Conservation (phyloP, 2,329 filamentous ascomycete species). For the Arthrinium phaeospermum region DNA sequence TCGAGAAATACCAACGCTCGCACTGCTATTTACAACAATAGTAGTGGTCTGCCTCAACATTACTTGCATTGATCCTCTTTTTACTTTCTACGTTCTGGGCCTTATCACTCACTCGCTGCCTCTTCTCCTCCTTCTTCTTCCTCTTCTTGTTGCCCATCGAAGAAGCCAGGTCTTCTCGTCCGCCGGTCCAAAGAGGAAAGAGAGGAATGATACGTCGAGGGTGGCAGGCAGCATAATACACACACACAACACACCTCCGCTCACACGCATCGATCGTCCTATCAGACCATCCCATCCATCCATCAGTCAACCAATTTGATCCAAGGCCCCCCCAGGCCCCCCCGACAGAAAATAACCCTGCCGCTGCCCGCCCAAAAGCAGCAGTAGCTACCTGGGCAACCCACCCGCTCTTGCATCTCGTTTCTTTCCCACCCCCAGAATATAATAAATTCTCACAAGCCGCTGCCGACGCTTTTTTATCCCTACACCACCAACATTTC, state of each 20-base stretch:
- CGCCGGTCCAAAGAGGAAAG: conserved; percentile 1
- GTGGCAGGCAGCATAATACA: conserved; percentile 7
- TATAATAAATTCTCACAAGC: conserved; percentile 19
- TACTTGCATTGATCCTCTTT: not conserved
- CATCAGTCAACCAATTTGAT: not conserved
- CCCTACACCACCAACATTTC: conserved; percentile 9
- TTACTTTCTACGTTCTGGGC: not conserved
- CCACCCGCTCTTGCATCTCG: conserved; percentile 20
- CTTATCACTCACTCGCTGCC: not conserved
- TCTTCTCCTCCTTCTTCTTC: not conserved
- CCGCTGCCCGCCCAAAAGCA: conserved; percentile 19
- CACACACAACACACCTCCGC: conserved; percentile 7
- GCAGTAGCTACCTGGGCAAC: conserved; percentile 18
- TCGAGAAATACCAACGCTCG: conserved; percentile 2
- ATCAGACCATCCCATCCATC: conserved; percentile 16
- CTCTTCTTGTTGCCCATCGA: not conserved
- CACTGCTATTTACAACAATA: not conserved
- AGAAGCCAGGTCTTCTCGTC: not conserved
- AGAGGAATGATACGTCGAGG: conserved; percentile 5
- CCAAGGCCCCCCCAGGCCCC: not conserved
- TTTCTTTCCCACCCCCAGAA: conserved; percentile 22
- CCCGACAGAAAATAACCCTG: conserved; percentile 13
- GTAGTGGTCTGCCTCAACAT: not conserved
- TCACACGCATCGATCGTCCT: conserved; percentile 10
- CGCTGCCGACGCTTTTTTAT: conserved; percentile 16